A percentile compares a stretch with the other conserved stretches of the same genome.
phyloP scores from a whole-genome alignment of 768 basidiomycete genomes.

The Tricholoma saponaceum region DNA sequence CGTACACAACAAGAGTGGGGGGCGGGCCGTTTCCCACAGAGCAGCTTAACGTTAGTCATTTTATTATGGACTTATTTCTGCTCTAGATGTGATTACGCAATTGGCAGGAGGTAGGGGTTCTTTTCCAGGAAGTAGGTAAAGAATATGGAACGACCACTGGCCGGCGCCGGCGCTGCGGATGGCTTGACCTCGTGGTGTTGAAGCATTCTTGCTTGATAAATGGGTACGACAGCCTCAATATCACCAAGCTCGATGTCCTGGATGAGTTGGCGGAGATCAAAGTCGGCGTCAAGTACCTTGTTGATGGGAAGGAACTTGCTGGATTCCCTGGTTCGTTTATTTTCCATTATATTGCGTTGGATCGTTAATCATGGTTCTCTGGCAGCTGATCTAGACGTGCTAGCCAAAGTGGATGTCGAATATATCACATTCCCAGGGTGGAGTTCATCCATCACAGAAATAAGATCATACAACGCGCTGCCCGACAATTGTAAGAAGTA shows the following conservation, averaged over 20 bases:
- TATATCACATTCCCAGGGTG: constrained; percentile 93
- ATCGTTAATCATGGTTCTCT: background rate
- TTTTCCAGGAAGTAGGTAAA: constrained; percentile 89
- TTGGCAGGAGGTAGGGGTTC: constrained; percentile 78
- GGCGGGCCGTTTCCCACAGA: constrained; percentile 98
- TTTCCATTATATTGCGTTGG: background rate
- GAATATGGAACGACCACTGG: constrained; percentile 95
- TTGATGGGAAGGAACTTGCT: constrained; percentile 71
- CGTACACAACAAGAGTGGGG: constrained; percentile 98
- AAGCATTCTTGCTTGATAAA: constrained; percentile 92
- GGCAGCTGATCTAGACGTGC: constrained; percentile 78
- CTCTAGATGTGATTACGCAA: too few relatives aligned
- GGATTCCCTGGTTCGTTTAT: constrained; percentile 77
- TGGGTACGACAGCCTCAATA: constrained; percentile 89
- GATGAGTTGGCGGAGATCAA: constrained; percentile 85
- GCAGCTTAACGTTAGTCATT: constrained; percentile 70
- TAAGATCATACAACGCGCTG: constrained; percentile 63
- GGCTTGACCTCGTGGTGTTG: constrained; percentile 96
- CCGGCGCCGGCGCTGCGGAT: constrained; percentile 88
- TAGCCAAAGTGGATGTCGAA: constrained; percentile 76
- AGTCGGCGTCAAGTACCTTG: constrained; percentile 74
- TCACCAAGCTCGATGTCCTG: constrained; percentile 95
- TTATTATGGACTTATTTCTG: background rate
- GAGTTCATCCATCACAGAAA: constrained; percentile 69
- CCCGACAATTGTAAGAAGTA: constrained; percentile 86